Conservation (phyloP, 768 basidiomycete species). For the Vararia minispora region DNA sequence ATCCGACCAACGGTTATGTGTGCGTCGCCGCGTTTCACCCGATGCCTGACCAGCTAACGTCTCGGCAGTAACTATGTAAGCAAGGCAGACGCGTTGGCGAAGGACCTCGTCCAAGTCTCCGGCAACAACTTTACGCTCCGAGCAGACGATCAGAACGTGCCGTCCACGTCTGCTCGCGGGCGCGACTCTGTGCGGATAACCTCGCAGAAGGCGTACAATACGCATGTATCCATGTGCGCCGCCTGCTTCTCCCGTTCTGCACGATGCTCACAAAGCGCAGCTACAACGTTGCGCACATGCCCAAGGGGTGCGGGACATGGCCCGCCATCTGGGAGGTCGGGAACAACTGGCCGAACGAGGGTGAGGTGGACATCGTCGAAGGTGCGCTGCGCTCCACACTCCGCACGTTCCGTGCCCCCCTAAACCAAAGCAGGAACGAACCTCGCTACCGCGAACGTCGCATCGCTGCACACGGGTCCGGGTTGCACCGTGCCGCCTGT, state of each 20-base stretch:
- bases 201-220: conserved; percentile 31
- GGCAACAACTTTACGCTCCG: conserved; percentile 40
- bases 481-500: conserved; percentile 32
- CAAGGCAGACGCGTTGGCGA: neutral
- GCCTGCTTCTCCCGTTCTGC: neutral
- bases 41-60: neutral
- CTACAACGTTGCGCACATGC: conserved; percentile 46
- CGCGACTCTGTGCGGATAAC: conserved; percentile 42
- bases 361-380: conserved; percentile 50
- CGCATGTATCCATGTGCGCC: conserved; percentile 37
- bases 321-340: conserved; percentile 52
- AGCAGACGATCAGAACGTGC: conserved; percentile 31
- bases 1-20: conserved; percentile 64
- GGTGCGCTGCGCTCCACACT: conserved; percentile 24
- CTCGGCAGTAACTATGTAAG: neutral
- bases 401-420: no score
- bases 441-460: conserved; percentile 28
- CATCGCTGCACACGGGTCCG: conserved; percentile 40
- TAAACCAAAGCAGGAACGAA: no score
- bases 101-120: conserved; percentile 20
- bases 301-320: conserved; percentile 45
- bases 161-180: conserved; percentile 28
- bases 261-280: no score
- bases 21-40: conserved; percentile 19
- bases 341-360: conserved; percentile 39